Base-by-base conservation (phyloP, 805 yeast species). In the Wickerhamomyces mucosus region DNA sequence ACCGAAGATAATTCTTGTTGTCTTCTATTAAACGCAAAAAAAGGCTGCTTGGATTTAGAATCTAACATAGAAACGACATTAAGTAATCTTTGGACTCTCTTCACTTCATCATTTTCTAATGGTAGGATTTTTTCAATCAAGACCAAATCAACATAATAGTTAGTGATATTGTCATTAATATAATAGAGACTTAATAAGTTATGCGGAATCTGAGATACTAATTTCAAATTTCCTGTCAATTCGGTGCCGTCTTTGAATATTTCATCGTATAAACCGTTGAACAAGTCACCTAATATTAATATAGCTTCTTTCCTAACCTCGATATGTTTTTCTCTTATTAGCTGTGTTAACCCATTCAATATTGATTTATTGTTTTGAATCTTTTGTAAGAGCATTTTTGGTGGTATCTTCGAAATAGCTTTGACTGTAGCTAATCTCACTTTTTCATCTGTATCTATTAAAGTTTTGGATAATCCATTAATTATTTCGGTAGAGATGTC, bases 361-460 rank as follows among this genome's bases (percentile, higher is more conserved):
- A 78, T 61, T 0, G 67, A 47, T 15, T 58, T 55, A 8, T 14
- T 23, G 15, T 9, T 14, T 11, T 23, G 16, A 13, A 23, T 15
- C 28, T 64, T 70, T 12, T 55, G 51, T 32, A 75, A 55, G 31
- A 83, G 63, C 1, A 60, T 43, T 6, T 58, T 51, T 7, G 70
- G 54, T 0, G 74, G 63, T 3, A 82, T 51, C 18, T 59, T 47
- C 7, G 66, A 53, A 12, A 82, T 50, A 0, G 75, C 62, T 27
- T 55, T 50, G 36, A 83, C 73, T 0, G 92, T 72, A 1, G 66
- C 55, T 21, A 72, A 58, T 41, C 96, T 65, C 3, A 84, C 94
- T 23, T 62, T 67, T 36, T 79, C 89, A 44, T 82, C 85, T 0
- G 76, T 59, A 55, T 86, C 96, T 23, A 80, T 63, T 17, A 86